A percentile compares a stretch with the other conserved stretches of the same genome.
Conservation (phyloP, 1,284 basidiomycete species). For the Austroboletus novae-zelandiae region DNA sequence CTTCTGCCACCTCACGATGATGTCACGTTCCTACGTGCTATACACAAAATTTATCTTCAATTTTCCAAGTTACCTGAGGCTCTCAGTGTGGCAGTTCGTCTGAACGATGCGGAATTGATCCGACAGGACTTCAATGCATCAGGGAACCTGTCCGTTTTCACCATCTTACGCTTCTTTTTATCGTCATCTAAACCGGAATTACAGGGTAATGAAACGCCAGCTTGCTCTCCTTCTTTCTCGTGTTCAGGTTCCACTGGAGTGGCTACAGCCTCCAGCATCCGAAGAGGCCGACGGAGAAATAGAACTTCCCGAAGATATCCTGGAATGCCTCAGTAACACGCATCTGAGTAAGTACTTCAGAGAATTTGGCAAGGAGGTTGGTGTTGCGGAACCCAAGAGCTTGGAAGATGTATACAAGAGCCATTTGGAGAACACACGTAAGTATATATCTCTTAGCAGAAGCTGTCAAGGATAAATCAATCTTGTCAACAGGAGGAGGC, state of each 20-base stretch:
- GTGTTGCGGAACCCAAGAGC: conserved; percentile 86
- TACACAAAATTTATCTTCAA: conserved; percentile 88
- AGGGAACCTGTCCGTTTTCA: conserved; percentile 67
- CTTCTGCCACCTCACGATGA: conserved; percentile 95
- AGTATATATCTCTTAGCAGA: conserved; percentile 23
- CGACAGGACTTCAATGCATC: conserved; percentile 85
- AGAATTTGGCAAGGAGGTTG: conserved; percentile 93
- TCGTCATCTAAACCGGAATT: conserved; percentile 13
- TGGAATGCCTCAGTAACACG: conserved; percentile 83
- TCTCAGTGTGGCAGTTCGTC: conserved; percentile 81
- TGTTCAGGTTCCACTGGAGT: conserved; percentile 88
- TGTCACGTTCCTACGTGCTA: conserved; percentile 84
- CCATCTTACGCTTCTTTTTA: not conserved
- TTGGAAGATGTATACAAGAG: conserved; percentile 98
- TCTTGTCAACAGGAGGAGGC: conserved; percentile 46
- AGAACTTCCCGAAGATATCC: conserved; percentile 80
- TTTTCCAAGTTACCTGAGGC: conserved; percentile 92
- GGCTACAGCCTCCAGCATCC: conserved; percentile 65
- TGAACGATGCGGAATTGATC: conserved; percentile 83
- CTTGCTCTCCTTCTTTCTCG: conserved; percentile 93
- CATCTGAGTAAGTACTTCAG: conserved; percentile 85
- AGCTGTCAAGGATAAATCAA: conserved; percentile 2
- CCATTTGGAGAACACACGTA: conserved; percentile 88
- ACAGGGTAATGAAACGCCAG: conserved; percentile 90
- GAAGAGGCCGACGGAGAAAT: conserved; percentile 59